These are phyloP conservation scores for Batkoa obscura DNA, from an alignment of 371 early-diverging fungal species.

Conservation along the genomic window DNA sequence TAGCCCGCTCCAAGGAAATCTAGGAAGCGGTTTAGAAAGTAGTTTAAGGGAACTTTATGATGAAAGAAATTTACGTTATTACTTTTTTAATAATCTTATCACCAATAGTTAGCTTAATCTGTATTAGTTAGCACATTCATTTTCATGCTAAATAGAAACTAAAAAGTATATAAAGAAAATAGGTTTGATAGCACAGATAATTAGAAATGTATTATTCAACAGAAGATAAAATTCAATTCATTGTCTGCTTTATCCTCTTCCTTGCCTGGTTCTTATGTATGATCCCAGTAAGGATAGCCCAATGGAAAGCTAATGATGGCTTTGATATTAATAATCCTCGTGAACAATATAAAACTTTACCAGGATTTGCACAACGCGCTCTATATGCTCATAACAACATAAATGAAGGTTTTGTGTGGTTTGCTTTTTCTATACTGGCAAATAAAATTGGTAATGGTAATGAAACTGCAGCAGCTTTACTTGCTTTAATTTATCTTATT, in stretches of 20 bases:
- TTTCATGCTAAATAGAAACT: no score
- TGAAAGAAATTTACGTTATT: no score
- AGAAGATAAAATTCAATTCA: constrained; percentile 3
- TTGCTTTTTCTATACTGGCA: constrained; percentile 2
- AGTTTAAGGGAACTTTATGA: no score
- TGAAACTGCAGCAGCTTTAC: not conserved
- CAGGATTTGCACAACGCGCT: not conserved
- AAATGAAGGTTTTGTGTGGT: constrained; percentile 5
- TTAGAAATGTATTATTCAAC: no score
- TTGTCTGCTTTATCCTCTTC: not conserved
- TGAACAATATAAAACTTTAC: not conserved
- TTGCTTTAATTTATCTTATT: not conserved
- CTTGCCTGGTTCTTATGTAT: not conserved
- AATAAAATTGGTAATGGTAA: constrained; percentile 1
- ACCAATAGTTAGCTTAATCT: no score
- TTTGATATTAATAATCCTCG: not conserved
- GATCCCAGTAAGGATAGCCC: not conserved
- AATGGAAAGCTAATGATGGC: constrained; percentile 2
- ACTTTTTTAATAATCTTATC: no score
- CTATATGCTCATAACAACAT: constrained; percentile 3
- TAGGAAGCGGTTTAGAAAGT: no score
- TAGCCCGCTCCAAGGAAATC: no score
- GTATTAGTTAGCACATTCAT: no score
- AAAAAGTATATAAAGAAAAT: no score
- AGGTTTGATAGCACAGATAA: no score